These are phyloP conservation scores for Hypoxylon crocopeplum DNA, from an alignment of 495 filamentous ascomycete species.

Conservation along the genomic window DNA sequence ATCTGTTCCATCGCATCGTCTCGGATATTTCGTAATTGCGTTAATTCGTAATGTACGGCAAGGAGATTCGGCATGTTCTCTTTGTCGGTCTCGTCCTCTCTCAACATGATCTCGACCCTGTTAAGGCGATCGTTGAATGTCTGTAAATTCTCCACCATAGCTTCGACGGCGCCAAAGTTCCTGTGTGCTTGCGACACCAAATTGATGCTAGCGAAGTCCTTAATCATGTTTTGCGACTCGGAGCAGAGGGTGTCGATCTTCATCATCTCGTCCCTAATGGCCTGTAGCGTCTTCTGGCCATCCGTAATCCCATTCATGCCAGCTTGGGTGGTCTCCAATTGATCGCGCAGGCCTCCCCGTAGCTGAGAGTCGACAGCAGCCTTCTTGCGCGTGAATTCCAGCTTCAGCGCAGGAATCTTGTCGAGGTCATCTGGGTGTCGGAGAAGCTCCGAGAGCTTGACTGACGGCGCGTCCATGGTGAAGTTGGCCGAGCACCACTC, in stretches of 20 bases:
- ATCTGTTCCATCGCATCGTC: conserved; percentile 98
- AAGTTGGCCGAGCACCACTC: conserved; percentile 35
- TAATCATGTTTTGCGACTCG: conserved; percentile 94
- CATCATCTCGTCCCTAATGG: conserved; percentile 96
- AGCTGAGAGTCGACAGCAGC: conserved; percentile 87
- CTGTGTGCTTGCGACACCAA: conserved; percentile 89
- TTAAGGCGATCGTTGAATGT: conserved; percentile 78
- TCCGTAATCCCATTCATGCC: conserved; percentile 87
- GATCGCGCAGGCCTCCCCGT: conserved; percentile 82
- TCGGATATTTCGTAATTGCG: conserved; percentile 86
- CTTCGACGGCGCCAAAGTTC: conserved; percentile 89
- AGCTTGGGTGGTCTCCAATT: conserved; percentile 88
- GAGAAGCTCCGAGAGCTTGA: conserved; percentile 77
- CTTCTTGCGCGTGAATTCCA: conserved; percentile 96
- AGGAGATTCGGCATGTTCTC: conserved; percentile 94
- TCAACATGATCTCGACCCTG: conserved; percentile 74
- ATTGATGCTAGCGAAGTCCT: conserved; percentile 97
- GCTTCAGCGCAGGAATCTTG: conserved; percentile 87
- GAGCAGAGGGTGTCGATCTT: conserved; percentile 98
- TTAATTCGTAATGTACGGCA: conserved; percentile 87
- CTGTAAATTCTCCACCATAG: conserved; percentile 89
- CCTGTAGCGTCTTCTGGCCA: conserved; percentile 83
- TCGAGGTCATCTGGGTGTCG: conserved; percentile 87
- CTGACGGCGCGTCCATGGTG: conserved; percentile 61
- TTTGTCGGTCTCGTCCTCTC: conserved; percentile 79